A percentile compares a stretch with the other conserved stretches of the same genome.
Evolutionary conservation across 2,329 filamentous ascomycete genomes (phyloP).

Genomic region (Mariannaea sp.): DNA sequence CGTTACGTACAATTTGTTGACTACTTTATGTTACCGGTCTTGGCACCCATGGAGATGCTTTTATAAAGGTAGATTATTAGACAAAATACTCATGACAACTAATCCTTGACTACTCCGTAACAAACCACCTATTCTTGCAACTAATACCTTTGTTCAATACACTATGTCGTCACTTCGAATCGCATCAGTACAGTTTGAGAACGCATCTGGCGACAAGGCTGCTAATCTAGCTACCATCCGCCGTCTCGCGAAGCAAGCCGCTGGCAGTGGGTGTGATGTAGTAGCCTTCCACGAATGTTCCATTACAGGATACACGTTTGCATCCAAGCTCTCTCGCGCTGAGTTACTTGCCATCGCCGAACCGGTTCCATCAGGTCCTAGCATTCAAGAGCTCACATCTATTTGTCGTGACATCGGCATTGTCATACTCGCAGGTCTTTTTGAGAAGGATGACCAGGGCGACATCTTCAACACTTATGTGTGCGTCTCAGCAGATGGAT

Average conservation of each 20-base stretch:
- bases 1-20: too few relatives aligned
- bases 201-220: not conserved
- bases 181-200: not conserved
- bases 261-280: not conserved
- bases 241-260: not conserved
- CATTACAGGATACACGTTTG: not conserved
- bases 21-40: too few relatives aligned
- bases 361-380: not conserved
- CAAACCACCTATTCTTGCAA: too few relatives aligned
- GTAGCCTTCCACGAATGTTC: not conserved
- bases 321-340: not conserved
- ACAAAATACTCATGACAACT: too few relatives aligned
- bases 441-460: constrained; percentile 4
- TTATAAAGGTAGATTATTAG: too few relatives aligned
- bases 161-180: not conserved
- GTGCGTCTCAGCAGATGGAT: constrained; percentile 17
- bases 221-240: not conserved
- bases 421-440: not conserved
- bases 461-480: constrained; percentile 25
- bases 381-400: not conserved
- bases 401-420: not conserved
- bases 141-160: too few relatives aligned
- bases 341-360: not conserved
- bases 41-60: too few relatives aligned
- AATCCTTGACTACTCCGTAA: too few relatives aligned